Evolutionary conservation across 345 rosid species (phyloP), one percentile per base, ranked within the genome.

Genomic region (Citrus sp.): DNA sequence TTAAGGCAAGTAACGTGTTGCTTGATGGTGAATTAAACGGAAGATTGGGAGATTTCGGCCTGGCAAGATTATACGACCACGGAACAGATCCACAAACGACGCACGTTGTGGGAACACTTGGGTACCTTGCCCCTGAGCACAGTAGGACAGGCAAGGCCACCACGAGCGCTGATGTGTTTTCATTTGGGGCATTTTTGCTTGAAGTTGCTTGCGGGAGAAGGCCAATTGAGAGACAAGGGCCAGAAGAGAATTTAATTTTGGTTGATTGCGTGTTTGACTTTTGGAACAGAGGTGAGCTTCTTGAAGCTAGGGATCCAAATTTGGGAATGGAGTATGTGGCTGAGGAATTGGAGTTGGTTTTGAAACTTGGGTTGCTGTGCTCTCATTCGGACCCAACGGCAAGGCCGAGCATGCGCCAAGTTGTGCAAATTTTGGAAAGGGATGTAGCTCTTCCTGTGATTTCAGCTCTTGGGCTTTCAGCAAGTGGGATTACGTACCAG

Each of bases 51-150:
- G 95, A 91, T 78, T 91, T 91, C 54, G 93, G 95, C 7, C 87
- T 91, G 12, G 92, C 93, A 6, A 86, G 87, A 76, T 84, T 88
- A 42, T 86, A 88, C 72, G 90, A 88, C 73, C 95, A 90, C 7
- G 92, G 91, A 6, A 78, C 80, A 2, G 89, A 86, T 80, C 92
- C 92, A 18, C 90, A 82, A 75, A 90, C 93, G 0, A 92, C 95
- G 21, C 88, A 77, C 5, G 73, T 90, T 1, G 93, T 82, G 1
- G 92, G 95, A 0, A 92, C 93, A 1, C 78, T 87, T 28, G 95
- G 93, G 3, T 91, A 91, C 82, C 78, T 90, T 5, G 95, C 95
- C 5, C 95, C 95, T 6, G 93, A 91, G 54, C 87, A 84, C 69
- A 79, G 84, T 1, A 38, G 92, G 49, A 87, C 87, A 0, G 95